Percentiles rank a stretch among this genome's conserved stretches.
phyloP scores from a whole-genome alignment of 768 basidiomycete species.

The Cubamyces lactineus region DNA sequence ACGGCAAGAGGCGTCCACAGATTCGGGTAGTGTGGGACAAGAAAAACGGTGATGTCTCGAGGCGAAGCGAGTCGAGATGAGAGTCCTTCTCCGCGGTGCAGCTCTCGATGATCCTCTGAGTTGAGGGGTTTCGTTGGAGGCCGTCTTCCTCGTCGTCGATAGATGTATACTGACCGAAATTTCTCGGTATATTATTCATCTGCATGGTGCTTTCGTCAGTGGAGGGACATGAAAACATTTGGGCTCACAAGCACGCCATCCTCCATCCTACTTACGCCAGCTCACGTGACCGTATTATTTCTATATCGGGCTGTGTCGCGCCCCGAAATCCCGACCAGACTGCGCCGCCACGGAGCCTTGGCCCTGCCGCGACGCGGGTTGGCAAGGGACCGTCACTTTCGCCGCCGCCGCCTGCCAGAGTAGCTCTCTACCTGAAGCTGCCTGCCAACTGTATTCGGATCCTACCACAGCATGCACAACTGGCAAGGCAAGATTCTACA shows the following conservation, averaged over 20 bases:
- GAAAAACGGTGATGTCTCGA: not conserved
- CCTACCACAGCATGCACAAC: too few species aligned
- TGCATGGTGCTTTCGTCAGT: conserved; percentile 1
- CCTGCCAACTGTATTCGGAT: too few species aligned
- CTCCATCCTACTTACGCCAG: conserved; percentile 14
- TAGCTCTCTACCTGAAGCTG: too few species aligned
- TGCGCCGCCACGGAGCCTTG: not conserved
- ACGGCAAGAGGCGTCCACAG: not conserved
- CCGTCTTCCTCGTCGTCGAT: not conserved
- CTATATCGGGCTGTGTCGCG: conserved; percentile 9
- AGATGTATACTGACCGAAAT: not conserved
- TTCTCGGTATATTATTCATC: conserved; percentile 8
- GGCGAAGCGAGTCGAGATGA: not conserved
- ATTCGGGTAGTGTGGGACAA: conserved; percentile 8
- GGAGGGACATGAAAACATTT: conserved; percentile 10
- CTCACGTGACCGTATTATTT: conserved; percentile 12
- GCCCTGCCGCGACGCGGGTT: not conserved
- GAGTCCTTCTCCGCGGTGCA: not conserved
- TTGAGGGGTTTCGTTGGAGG: not conserved
- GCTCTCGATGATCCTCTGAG: not conserved
- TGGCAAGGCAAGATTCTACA: too few species aligned
- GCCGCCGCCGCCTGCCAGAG: too few species aligned
- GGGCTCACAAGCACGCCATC: conserved; percentile 24
- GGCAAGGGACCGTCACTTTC: not conserved
- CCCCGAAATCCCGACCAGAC: not conserved